Conservation (phyloP, 1,284 basidiomycete genomes). For the Meira miltonrushii region DNA sequence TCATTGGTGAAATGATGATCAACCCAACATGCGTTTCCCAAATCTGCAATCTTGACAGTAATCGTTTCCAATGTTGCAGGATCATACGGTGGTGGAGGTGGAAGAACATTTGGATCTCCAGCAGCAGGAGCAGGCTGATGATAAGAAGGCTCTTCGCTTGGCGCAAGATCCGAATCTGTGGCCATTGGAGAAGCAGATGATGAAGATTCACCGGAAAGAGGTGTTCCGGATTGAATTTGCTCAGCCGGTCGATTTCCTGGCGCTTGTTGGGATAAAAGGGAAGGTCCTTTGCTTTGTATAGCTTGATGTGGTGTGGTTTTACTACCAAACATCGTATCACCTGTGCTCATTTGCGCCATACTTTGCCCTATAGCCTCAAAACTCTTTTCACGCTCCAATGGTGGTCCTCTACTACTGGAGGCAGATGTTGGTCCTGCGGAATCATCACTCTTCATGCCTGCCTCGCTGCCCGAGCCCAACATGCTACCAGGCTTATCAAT, state of each 20-base stretch:
- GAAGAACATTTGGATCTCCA: conserved; percentile 58
- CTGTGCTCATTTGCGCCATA: conserved; percentile 65
- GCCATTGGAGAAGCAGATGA: conserved; percentile 39
- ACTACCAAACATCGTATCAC: conserved; percentile 58
- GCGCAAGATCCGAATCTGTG: conserved; percentile 8
- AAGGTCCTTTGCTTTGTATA: conserved; percentile 61
- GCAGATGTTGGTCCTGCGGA: conserved; percentile 12
- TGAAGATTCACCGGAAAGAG: conserved; percentile 12
- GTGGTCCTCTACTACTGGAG: conserved; percentile 14
- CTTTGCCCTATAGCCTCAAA: conserved; percentile 59
- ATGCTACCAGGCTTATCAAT: conserved; percentile 48
- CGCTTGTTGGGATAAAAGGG: conserved; percentile 74
- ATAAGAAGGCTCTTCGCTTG: conserved; percentile 10
- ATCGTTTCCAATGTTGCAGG: conserved; percentile 69
- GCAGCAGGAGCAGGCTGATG: conserved; percentile 56
- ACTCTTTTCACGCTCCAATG: conserved; percentile 54
- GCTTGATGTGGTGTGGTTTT: conserved; percentile 56
- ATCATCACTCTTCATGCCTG: conserved; percentile 25
- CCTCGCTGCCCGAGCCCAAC: conserved; percentile 33
- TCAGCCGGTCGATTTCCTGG: conserved; percentile 15
- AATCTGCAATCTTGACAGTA: conserved; percentile 96
- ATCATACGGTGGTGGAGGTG: conserved; percentile 60
- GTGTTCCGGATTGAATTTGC: conserved; percentile 14
- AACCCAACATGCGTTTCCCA: conserved; percentile 87
- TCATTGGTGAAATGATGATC: conserved; percentile 92